These are phyloP conservation scores for Penicillium sp. DNA, from an alignment of 2,329 filamentous ascomycete genomes.

Conservation along the genomic window DNA sequence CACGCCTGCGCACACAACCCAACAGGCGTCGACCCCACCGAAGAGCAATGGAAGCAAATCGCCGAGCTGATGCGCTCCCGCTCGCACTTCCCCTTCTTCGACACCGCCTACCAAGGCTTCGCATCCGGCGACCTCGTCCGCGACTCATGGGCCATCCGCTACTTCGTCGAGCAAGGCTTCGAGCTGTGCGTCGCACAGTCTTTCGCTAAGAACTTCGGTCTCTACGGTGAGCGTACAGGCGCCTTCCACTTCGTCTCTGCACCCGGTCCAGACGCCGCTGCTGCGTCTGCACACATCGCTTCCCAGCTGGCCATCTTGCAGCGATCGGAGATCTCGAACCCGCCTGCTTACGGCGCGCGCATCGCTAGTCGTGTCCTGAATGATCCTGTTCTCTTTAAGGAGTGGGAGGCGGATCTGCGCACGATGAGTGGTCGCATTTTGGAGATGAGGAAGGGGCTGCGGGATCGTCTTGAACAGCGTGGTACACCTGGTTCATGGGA, in stretches of 20 bases:
- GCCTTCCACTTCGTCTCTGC: slow-evolving; percentile 91
- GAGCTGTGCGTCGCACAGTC: slow-evolving; percentile 60
- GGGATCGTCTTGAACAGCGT: slow-evolving; percentile 76
- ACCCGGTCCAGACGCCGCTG: slow-evolving; percentile 64
- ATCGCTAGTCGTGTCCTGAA: slow-evolving; percentile 85
- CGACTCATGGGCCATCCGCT: slow-evolving; percentile 88
- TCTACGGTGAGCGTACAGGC: slow-evolving; percentile 94
- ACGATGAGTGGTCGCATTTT: slow-evolving; percentile 97
- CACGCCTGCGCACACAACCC: slow-evolving; percentile 98
- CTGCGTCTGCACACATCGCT: slow-evolving; percentile 63
- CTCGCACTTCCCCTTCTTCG: slow-evolving; percentile 96
- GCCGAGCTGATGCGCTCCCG: slow-evolving; percentile 72
- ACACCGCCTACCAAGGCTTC: slow-evolving; percentile 96
- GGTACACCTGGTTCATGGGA: slow-evolving; percentile 89
- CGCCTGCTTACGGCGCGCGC: slow-evolving; percentile 87
- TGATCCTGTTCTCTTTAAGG: slow-evolving; percentile 72
- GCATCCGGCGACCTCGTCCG: slow-evolving; percentile 82
- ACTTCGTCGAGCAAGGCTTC: slow-evolving; percentile 93
- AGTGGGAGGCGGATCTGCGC: slow-evolving; percentile 89
- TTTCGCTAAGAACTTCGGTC: slow-evolving; percentile 67
- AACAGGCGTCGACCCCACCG: slow-evolving; percentile 90
- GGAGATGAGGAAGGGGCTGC: slow-evolving; percentile 77
- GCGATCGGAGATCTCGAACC: slow-evolving; percentile 96
- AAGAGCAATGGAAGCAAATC: slow-evolving; percentile 91
- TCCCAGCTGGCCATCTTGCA: slow-evolving; percentile 92